Evolutionary conservation across 2,329 filamentous ascomycete species (phyloP).

Genomic region (Ophiostoma sp.): DNA sequence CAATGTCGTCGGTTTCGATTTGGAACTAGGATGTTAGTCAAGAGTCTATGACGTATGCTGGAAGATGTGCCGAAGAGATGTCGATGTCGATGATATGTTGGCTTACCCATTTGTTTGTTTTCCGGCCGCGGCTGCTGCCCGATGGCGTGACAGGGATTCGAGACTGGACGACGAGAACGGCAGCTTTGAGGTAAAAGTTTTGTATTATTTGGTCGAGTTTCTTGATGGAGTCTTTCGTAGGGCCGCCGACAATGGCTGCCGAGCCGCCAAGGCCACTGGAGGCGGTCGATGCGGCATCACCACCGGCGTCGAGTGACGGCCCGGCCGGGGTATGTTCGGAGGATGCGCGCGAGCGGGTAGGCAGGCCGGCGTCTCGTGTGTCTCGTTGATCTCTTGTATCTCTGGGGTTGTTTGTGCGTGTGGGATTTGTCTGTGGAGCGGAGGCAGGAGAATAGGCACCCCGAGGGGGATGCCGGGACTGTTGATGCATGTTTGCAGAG

Average conservation of each 20-base stretch:
- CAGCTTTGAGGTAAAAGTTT: constrained; percentile 90
- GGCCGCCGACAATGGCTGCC: constrained; percentile 37
- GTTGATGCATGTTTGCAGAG: constrained; percentile 70
- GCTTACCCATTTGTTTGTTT: constrained; percentile 81
- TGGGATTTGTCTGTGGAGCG: constrained; percentile 65
- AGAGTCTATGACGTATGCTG: not conserved
- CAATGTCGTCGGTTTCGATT: constrained; percentile 87
- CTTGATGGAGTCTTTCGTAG: constrained; percentile 61
- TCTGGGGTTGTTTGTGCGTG: constrained; percentile 68
- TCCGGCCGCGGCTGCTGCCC: constrained; percentile 49
- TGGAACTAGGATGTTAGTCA: constrained; percentile 63
- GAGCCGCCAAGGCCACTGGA: constrained; percentile 42
- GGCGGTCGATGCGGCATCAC: constrained; percentile 40
- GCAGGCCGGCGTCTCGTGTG: not conserved
- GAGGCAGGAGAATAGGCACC: constrained; percentile 63
- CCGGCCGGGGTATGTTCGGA: constrained; percentile 40
- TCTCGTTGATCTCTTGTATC: constrained; percentile 18
- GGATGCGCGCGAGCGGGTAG: constrained; percentile 41
- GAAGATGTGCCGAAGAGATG: not conserved
- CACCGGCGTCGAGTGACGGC: constrained; percentile 19
- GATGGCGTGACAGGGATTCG: constrained; percentile 63
- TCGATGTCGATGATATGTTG: not conserved
- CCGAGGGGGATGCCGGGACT: constrained; percentile 68
- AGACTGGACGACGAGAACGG: constrained; percentile 75
- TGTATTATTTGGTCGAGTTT: constrained; percentile 93